Base-by-base conservation (phyloP, 805 yeast genomes). In the Metschnikowia reukaufii region DNA sequence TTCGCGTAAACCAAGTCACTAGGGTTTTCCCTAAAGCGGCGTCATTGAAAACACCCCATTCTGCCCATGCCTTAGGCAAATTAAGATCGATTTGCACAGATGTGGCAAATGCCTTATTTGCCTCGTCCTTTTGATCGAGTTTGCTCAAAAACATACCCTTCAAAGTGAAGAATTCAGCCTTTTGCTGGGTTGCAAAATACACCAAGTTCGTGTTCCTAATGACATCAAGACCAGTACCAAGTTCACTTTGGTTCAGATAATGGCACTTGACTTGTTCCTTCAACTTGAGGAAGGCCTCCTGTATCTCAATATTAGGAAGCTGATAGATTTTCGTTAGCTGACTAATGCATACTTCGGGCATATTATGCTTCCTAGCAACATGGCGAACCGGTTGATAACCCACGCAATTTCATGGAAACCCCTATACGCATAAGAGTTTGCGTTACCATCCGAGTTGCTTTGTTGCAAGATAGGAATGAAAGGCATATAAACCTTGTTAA, bases 361-460 rank as follows among this genome's bases (percentile, higher is more conserved):
- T 88, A 53, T 88, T 84, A 65, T 94, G 99, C 65, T 90, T 89
- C 54, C 99, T 79, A 0, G 99, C 98, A 45, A 95, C 98, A 70
- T 94, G 99, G 99, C 99, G 73, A 94, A 94, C 44, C 98, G 72
- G 67, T 94, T 94, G 60, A 94, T 92, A 6, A 94, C 96, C 97
- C 99, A 95, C 0, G 99, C 99, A 65, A 92, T 89, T 67, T 94
- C 99, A 64, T 94, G 99, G 68, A 88, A 94, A 1, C 99, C 99
- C 54, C 99, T 78, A 67, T 92, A 95, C 1, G 97, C 98, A 61
- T 90, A 91, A 1, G 97, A 90, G 62, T 89, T 88, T 25, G 88
- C 87, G 56, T 82, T 84, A 39, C 83, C 82, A 15, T 84, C 83
- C 36, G 83, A 80, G 46, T 70, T 73, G 18, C 74, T 67, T 51